These are phyloP conservation scores for Pichia nakasei DNA, from an alignment of 805 yeast species.

Conservation along the genomic window DNA sequence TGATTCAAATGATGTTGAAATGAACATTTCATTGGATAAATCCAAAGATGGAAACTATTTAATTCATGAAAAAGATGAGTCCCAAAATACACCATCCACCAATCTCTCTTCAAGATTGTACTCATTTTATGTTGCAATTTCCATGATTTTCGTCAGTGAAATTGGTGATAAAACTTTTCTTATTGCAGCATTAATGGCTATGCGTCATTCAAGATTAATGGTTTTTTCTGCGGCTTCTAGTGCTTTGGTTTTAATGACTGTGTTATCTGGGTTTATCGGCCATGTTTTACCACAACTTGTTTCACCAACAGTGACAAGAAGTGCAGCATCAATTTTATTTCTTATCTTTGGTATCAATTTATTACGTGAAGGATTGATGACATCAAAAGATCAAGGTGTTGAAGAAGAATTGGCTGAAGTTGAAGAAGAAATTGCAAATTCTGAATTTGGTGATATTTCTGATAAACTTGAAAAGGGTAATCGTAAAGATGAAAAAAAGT, in stretches of 20 bases:
- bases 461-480: slow-evolving; percentile 54
- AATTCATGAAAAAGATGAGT: too few relatives aligned
- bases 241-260: slow-evolving; percentile 84
- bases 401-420: slow-evolving; percentile 96
- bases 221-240: slow-evolving; percentile 87
- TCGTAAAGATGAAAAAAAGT: too few relatives aligned
- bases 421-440: slow-evolving; percentile 78
- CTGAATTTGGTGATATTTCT: slow-evolving; percentile 42
- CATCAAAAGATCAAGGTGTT: slow-evolving; percentile 78
- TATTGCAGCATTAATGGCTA: slow-evolving; percentile 96
- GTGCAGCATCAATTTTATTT: slow-evolving; percentile 74
- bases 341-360: slow-evolving; percentile 74
- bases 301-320: slow-evolving; percentile 71
- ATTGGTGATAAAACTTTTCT: slow-evolving; percentile 96
- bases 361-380: slow-evolving; percentile 69
- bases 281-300: slow-evolving; percentile 81
- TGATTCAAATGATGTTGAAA: too few relatives aligned
- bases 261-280: slow-evolving; percentile 85
- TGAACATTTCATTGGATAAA: too few relatives aligned
- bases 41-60: too few relatives aligned
- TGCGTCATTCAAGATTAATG: slow-evolving; percentile 75
- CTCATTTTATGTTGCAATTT: slow-evolving; percentile 66
- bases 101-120: too few relatives aligned
- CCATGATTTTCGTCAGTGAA: slow-evolving; percentile 93
- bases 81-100: too few relatives aligned